phyloP scores from a whole-genome alignment of 352 stramenopile species.

The Phytophthora capsici region DNA sequence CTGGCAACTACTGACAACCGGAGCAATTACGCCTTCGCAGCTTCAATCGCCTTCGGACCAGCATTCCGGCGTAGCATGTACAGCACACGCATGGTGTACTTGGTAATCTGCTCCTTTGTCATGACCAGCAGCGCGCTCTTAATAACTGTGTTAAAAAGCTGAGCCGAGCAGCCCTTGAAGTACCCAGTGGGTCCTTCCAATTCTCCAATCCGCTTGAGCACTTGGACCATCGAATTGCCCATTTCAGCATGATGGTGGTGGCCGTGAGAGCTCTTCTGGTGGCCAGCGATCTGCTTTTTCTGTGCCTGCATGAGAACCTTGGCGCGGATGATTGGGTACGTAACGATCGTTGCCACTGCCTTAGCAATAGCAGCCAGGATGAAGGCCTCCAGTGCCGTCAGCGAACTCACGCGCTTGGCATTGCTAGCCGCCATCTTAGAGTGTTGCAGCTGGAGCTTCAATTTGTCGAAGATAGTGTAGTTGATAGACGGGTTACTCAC shows the following conservation, averaged over 20 bases:
- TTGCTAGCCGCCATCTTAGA: slow-evolving; percentile 54
- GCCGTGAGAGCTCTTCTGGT: slow-evolving; percentile 30
- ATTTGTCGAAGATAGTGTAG: slow-evolving; percentile 88
- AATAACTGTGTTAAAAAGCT: slow-evolving; percentile 85
- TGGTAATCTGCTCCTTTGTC: slow-evolving; percentile 87
- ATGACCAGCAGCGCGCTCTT: slow-evolving; percentile 86
- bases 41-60: slow-evolving; percentile 32
- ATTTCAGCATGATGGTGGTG: slow-evolving; percentile 54
- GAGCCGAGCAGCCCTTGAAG: slow-evolving; percentile 81
- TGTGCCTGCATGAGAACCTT: slow-evolving; percentile 90
- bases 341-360: slow-evolving; percentile 82
- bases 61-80: slow-evolving; percentile 63
- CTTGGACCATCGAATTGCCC: slow-evolving; percentile 69
- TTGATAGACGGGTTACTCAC: slow-evolving; percentile 91
- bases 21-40: slow-evolving; percentile 35
- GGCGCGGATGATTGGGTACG: slow-evolving; percentile 90
- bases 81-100: slow-evolving; percentile 76
- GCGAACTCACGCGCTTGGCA: slow-evolving; percentile 45
- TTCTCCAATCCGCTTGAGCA: slow-evolving; percentile 72
- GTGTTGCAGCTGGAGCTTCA: slow-evolving; percentile 75
- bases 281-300: slow-evolving; percentile 56
- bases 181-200: slow-evolving; percentile 62
- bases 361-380: slow-evolving; percentile 84
- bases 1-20: background rate
- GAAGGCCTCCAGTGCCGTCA: slow-evolving; percentile 83